Evolutionary conservation across 805 yeast genomes (phyloP).

Genomic region (Debaryomyces castellii): DNA sequence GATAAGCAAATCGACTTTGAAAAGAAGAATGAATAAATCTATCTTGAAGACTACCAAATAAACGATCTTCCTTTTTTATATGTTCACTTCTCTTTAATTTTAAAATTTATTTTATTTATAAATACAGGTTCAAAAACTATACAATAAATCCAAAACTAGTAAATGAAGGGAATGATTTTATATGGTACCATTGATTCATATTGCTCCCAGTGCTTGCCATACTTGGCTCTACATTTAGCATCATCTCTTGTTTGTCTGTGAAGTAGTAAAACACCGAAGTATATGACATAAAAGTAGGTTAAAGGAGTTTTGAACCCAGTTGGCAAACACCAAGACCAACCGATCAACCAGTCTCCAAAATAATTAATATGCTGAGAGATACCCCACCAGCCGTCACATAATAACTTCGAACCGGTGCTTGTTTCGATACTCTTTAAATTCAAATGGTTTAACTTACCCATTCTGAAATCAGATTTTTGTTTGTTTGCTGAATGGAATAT

Average conservation of each 20-base stretch:
- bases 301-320: conserved; percentile 80
- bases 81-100: not conserved
- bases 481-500: conserved; percentile 83
- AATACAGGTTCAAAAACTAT: not conserved
- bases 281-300: conserved; percentile 83
- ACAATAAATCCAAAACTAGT: conserved; percentile 35
- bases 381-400: conserved; percentile 97
- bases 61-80: not conserved
- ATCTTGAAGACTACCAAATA: not conserved
- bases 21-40: conserved; percentile 42
- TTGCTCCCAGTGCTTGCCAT: conserved; percentile 82
- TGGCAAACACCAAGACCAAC: conserved; percentile 89
- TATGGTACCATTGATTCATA: conserved; percentile 83
- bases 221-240: conserved; percentile 81
- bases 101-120: not conserved
- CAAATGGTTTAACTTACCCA: conserved; percentile 69
- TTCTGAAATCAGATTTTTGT: conserved; percentile 82
- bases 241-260: conserved; percentile 94
- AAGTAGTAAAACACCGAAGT: conserved; percentile 76
- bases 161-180: conserved; percentile 85
- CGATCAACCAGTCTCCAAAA: conserved; percentile 92
- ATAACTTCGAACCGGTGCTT: conserved; percentile 71
- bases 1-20: conserved; percentile 62
- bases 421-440: conserved; percentile 62
- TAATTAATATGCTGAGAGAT: conserved; percentile 90